Base-by-base conservation (phyloP, 805 yeast genomes). In the Saccharomycopsis javanensis region DNA sequence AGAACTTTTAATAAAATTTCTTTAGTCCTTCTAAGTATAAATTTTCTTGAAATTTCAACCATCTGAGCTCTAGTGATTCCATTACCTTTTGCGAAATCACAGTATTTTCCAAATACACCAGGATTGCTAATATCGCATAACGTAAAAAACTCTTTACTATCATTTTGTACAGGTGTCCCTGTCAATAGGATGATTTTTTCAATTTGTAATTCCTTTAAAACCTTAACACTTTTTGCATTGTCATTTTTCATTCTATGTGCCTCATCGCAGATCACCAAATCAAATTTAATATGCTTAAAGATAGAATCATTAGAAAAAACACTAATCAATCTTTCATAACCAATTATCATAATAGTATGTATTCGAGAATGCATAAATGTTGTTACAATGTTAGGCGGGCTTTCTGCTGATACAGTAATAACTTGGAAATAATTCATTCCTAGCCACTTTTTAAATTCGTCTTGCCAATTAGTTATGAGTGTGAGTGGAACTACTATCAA, bases 81-180 rank as follows among this genome's bases (percentile, higher is more conserved):
- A 42, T 20, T 42, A 10, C 28, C 48, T 61, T 77, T 79, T 63
- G 84, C 87, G 66, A 87, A 82, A 16, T 72, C 68, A 25, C 78
- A 73, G 57, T 79, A 77, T 0, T 75, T 71, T 0, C 96, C 96
- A 27, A 94, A 72, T 1, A 86, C 72, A 0, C 91, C 92, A 0
- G 97, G 97, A 64, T 89, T 90, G 11, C 89, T 73, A 66, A 92
- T 92, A 65, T 89, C 86, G 5, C 85, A 79, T 64, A 94, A 81
- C 8, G 86, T 83, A 69, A 74, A 88, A 67, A 88, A 92, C 67
- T 94, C 99, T 2, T 72, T 72, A 52, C 94, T 76, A 68, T 94
- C 96, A 69, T 94, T 94, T 67, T 94, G 99, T 35, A 94, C 88
- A 0, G 96, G 97, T 0, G 97, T 89, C 0, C 97, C 99, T 0